These are phyloP conservation scores for Thymus mandschuricus DNA, from an alignment of 257 asterid genomes.

Conservation along the genomic window DNA sequence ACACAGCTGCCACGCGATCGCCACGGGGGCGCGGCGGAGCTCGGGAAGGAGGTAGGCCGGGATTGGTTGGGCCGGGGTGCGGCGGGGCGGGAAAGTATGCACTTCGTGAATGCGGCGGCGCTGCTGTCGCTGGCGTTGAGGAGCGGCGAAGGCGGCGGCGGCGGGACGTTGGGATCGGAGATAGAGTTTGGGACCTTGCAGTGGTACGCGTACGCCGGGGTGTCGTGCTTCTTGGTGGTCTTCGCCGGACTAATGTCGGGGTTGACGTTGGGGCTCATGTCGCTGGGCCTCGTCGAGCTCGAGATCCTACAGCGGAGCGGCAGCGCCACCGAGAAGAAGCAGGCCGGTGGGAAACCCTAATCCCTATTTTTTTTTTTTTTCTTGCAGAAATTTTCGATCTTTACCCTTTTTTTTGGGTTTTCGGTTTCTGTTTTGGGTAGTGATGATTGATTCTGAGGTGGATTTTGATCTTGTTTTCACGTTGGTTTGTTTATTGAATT, in stretches of 20 bases:
- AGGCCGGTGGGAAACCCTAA: constrained; percentile 55
- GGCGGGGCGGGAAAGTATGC: neutral
- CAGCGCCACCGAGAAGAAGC: constrained; percentile 73
- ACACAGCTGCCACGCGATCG: constrained; percentile 3
- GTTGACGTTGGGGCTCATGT: constrained; percentile 88
- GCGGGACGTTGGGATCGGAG: constrained; percentile 55
- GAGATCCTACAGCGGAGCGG: constrained; percentile 97
- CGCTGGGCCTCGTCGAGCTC: constrained; percentile 88
- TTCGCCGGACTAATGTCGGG: constrained; percentile 98
- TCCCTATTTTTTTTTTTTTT: too few species aligned
- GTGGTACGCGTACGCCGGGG: constrained; percentile 82
- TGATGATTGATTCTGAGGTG: constrained; percentile 22
- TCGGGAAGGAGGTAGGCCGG: too few species aligned
- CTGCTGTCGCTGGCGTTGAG: constrained; percentile 19
- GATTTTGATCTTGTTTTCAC: constrained; percentile 8
- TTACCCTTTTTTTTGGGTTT: neutral
- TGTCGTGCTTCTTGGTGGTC: constrained; percentile 74
- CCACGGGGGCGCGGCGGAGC: neutral
- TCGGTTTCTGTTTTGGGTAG: neutral
- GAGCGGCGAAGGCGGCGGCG: constrained; percentile 15
- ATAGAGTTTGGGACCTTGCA: constrained; percentile 72
- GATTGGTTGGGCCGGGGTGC: too few species aligned
- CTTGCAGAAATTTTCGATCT: neutral
- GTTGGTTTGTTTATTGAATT: neutral
- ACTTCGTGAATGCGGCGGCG: neutral